Base-by-base conservation (phyloP, 352 stramenopile genomes). In the Nothophytophthora sp. region DNA sequence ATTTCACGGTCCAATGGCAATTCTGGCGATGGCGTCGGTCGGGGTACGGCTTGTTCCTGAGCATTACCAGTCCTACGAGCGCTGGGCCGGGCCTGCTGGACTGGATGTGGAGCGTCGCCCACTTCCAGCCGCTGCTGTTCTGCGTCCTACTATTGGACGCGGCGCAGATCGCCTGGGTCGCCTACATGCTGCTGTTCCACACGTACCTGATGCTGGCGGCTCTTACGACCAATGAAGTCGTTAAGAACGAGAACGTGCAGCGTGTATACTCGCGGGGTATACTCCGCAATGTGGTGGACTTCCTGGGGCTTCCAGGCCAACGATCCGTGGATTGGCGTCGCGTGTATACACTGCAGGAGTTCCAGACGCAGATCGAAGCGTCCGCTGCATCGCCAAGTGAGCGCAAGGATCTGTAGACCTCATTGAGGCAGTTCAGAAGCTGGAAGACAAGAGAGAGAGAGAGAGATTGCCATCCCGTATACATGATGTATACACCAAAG, bases 211-310 rank as follows among this genome's bases (percentile, higher is more conserved):
- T 86, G 36, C 54, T 70, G 22, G 67, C 67, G 22, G 72, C 75
- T 10, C 73, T 86, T 27, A 92, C 82, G 32, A 92, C 82, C 18
- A 90, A 92, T 52, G 82, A 92, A 40, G 70, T 90, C n/a, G 68
- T 92, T n/a, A 90, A 86, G 55, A 63, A 60, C 33, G 76, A 86
- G 42, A 87, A 84, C 49, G 49, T 69, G 9, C 37, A 70, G 19
- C 72, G 65, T 11, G 67, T 61, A 16, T 92, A 85, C 42, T 90
- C 82, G 4, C 70, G 74, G 24, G 82, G 79, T 0, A 48, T 84
- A 10, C 23, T 68, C n/a, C 56, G 44, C 15, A 92, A 92, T 55
- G 34, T 70, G 0, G 52, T 86, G 19, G 77, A 88, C 36, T 92
- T 92, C 44, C 69, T 90, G 10, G 64, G 66, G 2, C 23, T 89